These are phyloP conservation scores for Candida coleopterorum DNA, from an alignment of 805 yeast genomes.

Conservation along the genomic window DNA sequence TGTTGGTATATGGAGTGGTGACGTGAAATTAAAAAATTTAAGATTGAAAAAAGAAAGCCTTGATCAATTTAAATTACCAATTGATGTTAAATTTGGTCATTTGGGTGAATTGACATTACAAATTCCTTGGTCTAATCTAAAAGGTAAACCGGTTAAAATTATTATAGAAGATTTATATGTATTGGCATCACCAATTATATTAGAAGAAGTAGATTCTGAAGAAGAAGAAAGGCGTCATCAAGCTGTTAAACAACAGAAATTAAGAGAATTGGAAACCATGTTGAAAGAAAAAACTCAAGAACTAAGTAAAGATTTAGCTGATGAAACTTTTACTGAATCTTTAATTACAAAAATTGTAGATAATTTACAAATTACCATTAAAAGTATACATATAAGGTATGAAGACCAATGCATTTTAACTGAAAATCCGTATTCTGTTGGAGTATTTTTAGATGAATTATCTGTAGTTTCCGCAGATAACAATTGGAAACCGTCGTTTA, in stretches of 20 bases:
- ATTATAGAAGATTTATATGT: slow-evolving; percentile 81
- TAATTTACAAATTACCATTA: slow-evolving; percentile 85
- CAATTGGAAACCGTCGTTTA: slow-evolving; percentile 80
- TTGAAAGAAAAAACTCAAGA: slow-evolving; percentile 40
- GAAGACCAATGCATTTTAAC: slow-evolving; percentile 77
- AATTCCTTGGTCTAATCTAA: slow-evolving; percentile 95
- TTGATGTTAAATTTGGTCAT: slow-evolving; percentile 85
- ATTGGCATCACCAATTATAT: slow-evolving; percentile 69
- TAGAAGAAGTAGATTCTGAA: slow-evolving; percentile 49
- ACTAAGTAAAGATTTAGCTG: slow-evolving; percentile 38
- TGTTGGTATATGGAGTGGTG: slow-evolving; percentile 97
- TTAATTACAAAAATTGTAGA: slow-evolving; percentile 87
- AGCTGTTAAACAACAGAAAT: slow-evolving; percentile 60
- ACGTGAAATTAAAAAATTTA: slow-evolving; percentile 77
- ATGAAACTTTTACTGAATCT: slow-evolving; percentile 82
- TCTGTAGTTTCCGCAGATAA: slow-evolving; percentile 90
- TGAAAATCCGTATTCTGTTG: slow-evolving; percentile 73
- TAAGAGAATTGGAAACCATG: slow-evolving; percentile 62
- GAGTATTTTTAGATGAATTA: slow-evolving; percentile 76
- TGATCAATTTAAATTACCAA: slow-evolving; percentile 79
- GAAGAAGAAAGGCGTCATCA: slow-evolving; percentile 58
- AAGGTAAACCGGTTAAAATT: slow-evolving; percentile 87
- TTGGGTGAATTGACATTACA: slow-evolving; percentile 84
- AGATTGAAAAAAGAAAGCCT: slow-evolving; percentile 82
- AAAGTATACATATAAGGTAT: slow-evolving; percentile 85